These are phyloP conservation scores for Pseudocercospora fijiensis DNA, from an alignment of 2,329 filamentous ascomycete species.

Conservation along the genomic window DNA sequence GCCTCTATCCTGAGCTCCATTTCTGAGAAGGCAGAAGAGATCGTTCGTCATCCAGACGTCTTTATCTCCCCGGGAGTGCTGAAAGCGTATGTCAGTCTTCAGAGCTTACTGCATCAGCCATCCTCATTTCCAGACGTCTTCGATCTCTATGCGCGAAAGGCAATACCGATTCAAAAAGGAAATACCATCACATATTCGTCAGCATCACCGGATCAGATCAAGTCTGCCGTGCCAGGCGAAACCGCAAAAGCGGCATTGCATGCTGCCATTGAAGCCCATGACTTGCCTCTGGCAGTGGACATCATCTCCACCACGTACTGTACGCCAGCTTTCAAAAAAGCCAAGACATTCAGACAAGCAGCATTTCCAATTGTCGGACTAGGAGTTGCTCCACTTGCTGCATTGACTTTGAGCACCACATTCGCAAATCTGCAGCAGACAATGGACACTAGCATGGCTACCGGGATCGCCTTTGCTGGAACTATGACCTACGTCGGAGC, in stretches of 20 bases:
- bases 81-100: slow-evolving; percentile 71
- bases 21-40: slow-evolving; percentile 61
- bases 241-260: slow-evolving; percentile 73
- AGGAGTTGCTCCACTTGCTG: slow-evolving; percentile 61
- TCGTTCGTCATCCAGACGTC: slow-evolving; percentile 72
- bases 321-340: slow-evolving; percentile 63
- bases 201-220: slow-evolving; percentile 63
- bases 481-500: slow-evolving; percentile 81
- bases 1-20: slow-evolving; percentile 45
- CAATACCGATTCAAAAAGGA: slow-evolving; percentile 57
- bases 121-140: slow-evolving; percentile 78
- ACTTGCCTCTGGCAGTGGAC: slow-evolving; percentile 73
- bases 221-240: slow-evolving; percentile 66
- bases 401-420: slow-evolving; percentile 69
- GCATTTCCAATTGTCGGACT: slow-evolving; percentile 59
- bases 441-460: slow-evolving; percentile 75
- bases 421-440: slow-evolving; percentile 66
- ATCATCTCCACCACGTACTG: slow-evolving; percentile 70
- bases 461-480: slow-evolving; percentile 73
- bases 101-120: slow-evolving; percentile 69
- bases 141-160: slow-evolving; percentile 79
- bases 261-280: slow-evolving; percentile 74
- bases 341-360: slow-evolving; percentile 65
- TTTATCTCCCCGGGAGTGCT: slow-evolving; percentile 76
- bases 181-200: slow-evolving; percentile 55